Evolutionary conservation across 1,284 basidiomycete species (phyloP).

Genomic region (Boletus sp.): DNA sequence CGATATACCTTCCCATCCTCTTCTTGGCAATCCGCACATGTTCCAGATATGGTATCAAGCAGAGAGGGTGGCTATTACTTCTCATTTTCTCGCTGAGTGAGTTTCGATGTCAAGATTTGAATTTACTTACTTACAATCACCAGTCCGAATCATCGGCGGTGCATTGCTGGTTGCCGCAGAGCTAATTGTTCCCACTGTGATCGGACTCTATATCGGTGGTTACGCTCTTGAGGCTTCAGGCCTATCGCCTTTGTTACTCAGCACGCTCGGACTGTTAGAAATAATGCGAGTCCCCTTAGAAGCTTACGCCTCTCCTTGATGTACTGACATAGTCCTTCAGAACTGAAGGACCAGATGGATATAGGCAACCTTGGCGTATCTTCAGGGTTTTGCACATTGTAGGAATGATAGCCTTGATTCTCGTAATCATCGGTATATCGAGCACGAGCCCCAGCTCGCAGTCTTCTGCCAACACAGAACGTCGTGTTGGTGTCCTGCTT

Average conservation of each 20-base stretch:
- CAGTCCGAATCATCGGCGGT: constrained; percentile 62
- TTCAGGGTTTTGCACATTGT: constrained; percentile 49
- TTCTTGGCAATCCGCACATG: constrained; percentile 47
- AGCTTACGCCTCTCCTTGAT: neutral
- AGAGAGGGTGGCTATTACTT: constrained; percentile 66
- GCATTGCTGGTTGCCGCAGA: constrained; percentile 58
- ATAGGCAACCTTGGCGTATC: constrained; percentile 29
- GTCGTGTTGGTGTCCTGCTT: constrained; percentile 53
- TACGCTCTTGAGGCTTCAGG: constrained; percentile 60
- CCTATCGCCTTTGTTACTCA: constrained; percentile 54
- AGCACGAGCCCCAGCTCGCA: constrained; percentile 22
- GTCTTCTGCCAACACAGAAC: constrained; percentile 40
- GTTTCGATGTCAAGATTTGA: constrained; percentile 21
- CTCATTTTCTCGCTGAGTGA: constrained; percentile 54
- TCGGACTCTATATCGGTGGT: constrained; percentile 51
- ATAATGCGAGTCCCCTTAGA: constrained; percentile 52
- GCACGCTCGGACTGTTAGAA: constrained; percentile 61
- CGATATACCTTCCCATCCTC: constrained; percentile 57
- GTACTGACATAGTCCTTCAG: constrained; percentile 20
- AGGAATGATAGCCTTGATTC: constrained; percentile 47
- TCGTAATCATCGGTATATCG: constrained; percentile 55
- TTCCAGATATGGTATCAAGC: constrained; percentile 55
- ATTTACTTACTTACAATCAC: constrained; percentile 16
- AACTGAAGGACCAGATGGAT: constrained; percentile 27
- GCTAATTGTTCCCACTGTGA: constrained; percentile 40